These are phyloP conservation scores for Melaleuca quinquenervia DNA, from an alignment of 345 rosid genomes.

Conservation along the genomic window DNA sequence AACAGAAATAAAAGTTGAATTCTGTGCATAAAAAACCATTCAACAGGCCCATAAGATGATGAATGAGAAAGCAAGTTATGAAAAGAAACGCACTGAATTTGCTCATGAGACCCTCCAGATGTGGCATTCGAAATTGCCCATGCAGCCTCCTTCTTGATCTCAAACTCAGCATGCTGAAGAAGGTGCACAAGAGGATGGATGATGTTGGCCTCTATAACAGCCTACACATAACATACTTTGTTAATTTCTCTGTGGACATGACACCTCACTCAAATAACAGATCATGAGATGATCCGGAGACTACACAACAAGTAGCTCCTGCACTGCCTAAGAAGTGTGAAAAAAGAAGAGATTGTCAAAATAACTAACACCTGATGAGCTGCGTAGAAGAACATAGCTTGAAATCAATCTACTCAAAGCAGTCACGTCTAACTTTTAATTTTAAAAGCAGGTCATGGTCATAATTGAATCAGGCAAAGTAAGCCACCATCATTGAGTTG, in stretches of 20 bases:
- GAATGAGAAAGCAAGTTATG: background rate
- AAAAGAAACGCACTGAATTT: conserved; percentile 48
- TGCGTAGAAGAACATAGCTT: background rate
- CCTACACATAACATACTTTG: conserved; percentile 18
- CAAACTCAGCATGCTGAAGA: conserved; percentile 74
- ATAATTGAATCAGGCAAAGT: background rate
- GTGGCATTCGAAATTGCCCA: conserved; percentile 91
- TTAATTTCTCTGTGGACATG: background rate
- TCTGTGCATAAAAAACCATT: background rate
- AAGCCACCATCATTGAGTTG: background rate
- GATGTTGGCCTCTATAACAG: conserved; percentile 60
- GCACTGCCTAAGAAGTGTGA: background rate
- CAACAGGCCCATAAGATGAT: background rate
- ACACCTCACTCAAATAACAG: background rate
- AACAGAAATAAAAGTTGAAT: background rate
- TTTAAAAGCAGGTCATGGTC: background rate
- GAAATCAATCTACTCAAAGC: background rate
- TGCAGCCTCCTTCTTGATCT: conserved; percentile 84
- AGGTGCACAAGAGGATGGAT: conserved; percentile 66
- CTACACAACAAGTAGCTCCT: background rate
- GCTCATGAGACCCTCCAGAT: conserved; percentile 81
- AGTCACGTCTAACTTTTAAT: background rate
- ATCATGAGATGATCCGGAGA: background rate
- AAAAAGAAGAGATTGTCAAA: background rate
- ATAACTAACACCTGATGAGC: background rate